Base-by-base conservation (phyloP, 306 rosid genomes). In the Glycine latifolia region DNA sequence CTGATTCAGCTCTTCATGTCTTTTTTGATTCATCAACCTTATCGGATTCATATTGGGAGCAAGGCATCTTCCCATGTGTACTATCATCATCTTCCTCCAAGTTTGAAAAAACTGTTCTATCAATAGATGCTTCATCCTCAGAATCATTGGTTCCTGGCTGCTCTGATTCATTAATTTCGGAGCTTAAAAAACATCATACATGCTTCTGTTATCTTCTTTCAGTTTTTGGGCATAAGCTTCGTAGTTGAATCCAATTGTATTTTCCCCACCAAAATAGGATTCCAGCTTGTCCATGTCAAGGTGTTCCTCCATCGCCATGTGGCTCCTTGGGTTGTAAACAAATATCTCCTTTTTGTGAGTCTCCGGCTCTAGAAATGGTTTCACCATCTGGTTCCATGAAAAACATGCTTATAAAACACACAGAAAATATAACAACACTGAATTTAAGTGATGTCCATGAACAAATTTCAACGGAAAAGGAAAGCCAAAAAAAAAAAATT, bases 291-390 rank as follows among this genome's bases (percentile, higher is more conserved):
- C 89, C 83, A 77, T 65, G 77, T 88, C 84, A 41, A 94, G 90
- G 55, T 88, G 48, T 73, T 94, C 97, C 80, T 89, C 89, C 89
- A 94, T 88, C 67, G 82, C 77, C 92, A 46, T 73, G 75, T 73
- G 31, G 83, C 95, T 89, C 70, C 70, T 88, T 7, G 85, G 87
- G 85, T 90, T 87, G 87, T 90, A 92, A 55, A 86, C 92, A 83
- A 94, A 90, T 81, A 33, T 87, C 84, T 84, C 94, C 87, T 92
- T 94, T 84, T 81, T 88, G 85, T 59, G 73, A 17, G 98, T 94
- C 80, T 86, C 87, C 2, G 84, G 82, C 71, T 94, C 98, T 44
- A 94, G 77, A 86, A 94, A 94, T 75, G 95, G 95, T 68, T 90
- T 94, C 80, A 90, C 94, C 90, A 91, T 81, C 97, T 94, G 88